Evolutionary conservation across 139 green algal species (phyloP).

Genomic region (Coelastrella sp.): DNA sequence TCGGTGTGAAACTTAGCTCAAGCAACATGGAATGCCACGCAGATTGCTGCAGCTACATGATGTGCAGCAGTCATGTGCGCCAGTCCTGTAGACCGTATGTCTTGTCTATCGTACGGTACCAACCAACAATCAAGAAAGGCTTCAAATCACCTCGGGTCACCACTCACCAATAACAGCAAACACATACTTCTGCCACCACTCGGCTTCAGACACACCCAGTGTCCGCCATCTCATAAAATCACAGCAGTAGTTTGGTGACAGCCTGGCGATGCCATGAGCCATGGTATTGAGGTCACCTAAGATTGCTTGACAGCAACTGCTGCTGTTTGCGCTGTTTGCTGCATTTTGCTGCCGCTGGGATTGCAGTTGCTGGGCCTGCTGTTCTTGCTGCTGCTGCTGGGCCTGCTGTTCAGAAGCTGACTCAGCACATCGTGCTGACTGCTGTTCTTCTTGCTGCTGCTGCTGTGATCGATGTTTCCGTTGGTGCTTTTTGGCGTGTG

Average conservation of each 20-base stretch:
- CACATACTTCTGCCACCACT: conserved; percentile 79
- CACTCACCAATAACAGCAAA: conserved; percentile 55
- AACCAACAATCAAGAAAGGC: no score
- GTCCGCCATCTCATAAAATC: conserved; percentile 82
- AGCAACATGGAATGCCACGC: no score
- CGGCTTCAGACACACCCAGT: conserved; percentile 79
- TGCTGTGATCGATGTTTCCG: conserved; percentile 9
- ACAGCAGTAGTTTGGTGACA: conserved; percentile 85
- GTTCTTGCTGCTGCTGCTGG: conserved; percentile 26
- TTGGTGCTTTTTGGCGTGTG: conserved; percentile 57
- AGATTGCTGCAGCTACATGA: no score
- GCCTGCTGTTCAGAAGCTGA: not conserved
- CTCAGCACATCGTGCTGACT: not conserved
- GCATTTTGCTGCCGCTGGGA: conserved; percentile 24
- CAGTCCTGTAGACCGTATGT: no score
- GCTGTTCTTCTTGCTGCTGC: conserved; percentile 9
- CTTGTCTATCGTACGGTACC: no score
- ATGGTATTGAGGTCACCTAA: conserved; percentile 93
- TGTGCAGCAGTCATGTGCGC: no score
- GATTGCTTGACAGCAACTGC: conserved; percentile 61
- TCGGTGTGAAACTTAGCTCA: not conserved
- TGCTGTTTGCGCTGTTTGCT: not conserved
- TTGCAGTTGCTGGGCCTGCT: not conserved
- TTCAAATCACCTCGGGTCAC: no score
- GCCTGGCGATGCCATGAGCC: conserved; percentile 84